Conservation (phyloP, 176 grass and related monocot species). For the Oryza australiensis region DNA sequence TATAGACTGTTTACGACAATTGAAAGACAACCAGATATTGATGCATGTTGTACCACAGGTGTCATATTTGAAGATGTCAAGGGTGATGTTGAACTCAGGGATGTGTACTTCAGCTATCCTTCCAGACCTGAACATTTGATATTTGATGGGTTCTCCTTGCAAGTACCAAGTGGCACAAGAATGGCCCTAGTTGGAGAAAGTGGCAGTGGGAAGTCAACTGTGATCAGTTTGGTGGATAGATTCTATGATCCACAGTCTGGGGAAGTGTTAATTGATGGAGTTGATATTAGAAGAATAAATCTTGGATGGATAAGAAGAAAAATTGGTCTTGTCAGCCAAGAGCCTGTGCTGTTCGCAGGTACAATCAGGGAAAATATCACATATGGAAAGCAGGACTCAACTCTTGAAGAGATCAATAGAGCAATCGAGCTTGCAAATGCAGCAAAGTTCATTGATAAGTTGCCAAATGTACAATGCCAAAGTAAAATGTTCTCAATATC, state of each 20-base stretch:
- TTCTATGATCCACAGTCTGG: slow-evolving; percentile 93
- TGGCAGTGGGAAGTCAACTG: slow-evolving; percentile 84
- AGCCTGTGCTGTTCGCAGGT: slow-evolving; percentile 70
- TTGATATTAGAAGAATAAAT: slow-evolving; percentile 65
- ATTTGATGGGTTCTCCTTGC: slow-evolving; percentile 77
- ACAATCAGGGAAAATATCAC: slow-evolving; percentile 80
- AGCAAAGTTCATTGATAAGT: slow-evolving; percentile 71
- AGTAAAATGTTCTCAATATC: slow-evolving; percentile 4
- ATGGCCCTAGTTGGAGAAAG: slow-evolving; percentile 93
- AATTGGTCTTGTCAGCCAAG: slow-evolving; percentile 89
- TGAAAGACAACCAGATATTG: slow-evolving; percentile 69
- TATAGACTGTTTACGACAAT: slow-evolving; percentile 79
- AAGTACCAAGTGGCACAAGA: slow-evolving; percentile 51
- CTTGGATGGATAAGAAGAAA: slow-evolving; percentile 70
- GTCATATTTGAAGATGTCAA: slow-evolving; percentile 65
- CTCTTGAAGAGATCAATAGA: slow-evolving; percentile 56
- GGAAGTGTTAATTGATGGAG: slow-evolving; percentile 75
- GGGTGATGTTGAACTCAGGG: slow-evolving; percentile 77
- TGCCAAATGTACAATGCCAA: slow-evolving; percentile 69
- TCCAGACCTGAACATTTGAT: slow-evolving; percentile 59
- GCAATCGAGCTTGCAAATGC: slow-evolving; percentile 78
- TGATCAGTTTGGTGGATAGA: slow-evolving; percentile 73
- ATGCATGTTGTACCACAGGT: slow-evolving; percentile 50
- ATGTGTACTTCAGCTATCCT: slow-evolving; percentile 82
- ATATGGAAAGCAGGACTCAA: slow-evolving; percentile 68